Evolutionary conservation across 768 basidiomycete genomes (phyloP), one percentile per base, ranked within the genome.

Genomic region (Lactarius sanguifluus): DNA sequence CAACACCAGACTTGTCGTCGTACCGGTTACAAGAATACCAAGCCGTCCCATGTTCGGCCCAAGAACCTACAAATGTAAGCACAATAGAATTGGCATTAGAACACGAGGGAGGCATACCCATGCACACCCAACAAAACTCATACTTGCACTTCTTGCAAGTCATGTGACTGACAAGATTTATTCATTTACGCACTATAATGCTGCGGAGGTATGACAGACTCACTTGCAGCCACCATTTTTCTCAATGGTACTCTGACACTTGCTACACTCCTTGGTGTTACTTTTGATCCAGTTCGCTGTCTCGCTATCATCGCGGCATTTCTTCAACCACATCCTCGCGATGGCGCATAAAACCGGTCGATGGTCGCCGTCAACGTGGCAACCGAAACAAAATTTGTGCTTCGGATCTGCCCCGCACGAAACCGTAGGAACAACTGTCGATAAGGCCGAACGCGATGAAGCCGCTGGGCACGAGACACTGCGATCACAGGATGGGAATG

Each of bases 221-320:
- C 74, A 98, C 95, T 99, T 98, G 94, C 97, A 99, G 15, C 97
- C 97, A 10, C 97, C 97, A 70, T 98, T 98, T 89, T 99, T 99
- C 85, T 99, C 97, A 65, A 99, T 99, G 61, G 97, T 98, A 72
- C 94, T 94, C 76, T 94, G 90, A 76, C 97, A 99, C 75, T 94
- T 89, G 23, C 86, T 82, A 76, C 97, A 99, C 77, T 99, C 97
- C 81, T 99, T 98, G 50, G 97, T 99, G 76, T 99, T 98, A 69
- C 95, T 97, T 85, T 93, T 94, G 81, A 99, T 94, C 97, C 97
- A 99, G 76, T 99, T 98, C 30, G 95, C 94, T 20, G 97, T 99
- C 80, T 99, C 97, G 69, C 90, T 92, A 75, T 99, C 97, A 76
- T 99, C 97, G 59, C 87, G 86, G 77, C 97, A 98, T 78, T 99